Percentiles rank a stretch among this genome's conserved stretches.
Evolutionary conservation across 2,329 filamentous ascomycete species (phyloP).

Genomic region (Fulvia fulva): DNA sequence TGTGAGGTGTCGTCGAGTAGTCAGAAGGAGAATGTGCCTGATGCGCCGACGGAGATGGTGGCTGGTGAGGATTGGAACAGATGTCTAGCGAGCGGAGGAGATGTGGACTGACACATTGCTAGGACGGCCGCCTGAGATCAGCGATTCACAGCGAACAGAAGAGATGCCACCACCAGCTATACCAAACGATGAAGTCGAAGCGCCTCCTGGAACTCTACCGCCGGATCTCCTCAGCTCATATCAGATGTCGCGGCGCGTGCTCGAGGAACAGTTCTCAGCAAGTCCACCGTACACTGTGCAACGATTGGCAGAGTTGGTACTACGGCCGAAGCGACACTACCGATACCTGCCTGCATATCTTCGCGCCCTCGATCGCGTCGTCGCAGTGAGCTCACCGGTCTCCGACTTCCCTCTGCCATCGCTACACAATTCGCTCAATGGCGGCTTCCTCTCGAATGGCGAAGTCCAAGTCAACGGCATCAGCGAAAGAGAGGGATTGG

Average conservation of each 20-base stretch:
- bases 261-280: slow-evolving; percentile 57
- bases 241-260: slow-evolving; percentile 26
- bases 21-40: slow-evolving; percentile 63
- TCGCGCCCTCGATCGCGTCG: slow-evolving; percentile 82
- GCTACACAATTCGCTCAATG: slow-evolving; percentile 40
- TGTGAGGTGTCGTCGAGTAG: slow-evolving; percentile 33
- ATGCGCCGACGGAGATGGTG: slow-evolving; percentile 41
- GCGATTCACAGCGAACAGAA: slow-evolving; percentile 25
- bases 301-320: slow-evolving; percentile 79
- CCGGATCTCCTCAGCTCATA: slow-evolving; percentile 58
- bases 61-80: slow-evolving; percentile 1
- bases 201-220: slow-evolving; percentile 52
- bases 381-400: slow-evolving; percentile 80
- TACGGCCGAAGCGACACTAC: slow-evolving; percentile 75
- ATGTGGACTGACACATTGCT: neutral
- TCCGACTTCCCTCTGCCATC: slow-evolving; percentile 79
- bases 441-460: slow-evolving; percentile 47
- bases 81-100: neutral
- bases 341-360: slow-evolving; percentile 77
- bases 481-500: slow-evolving; percentile 52
- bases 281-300: slow-evolving; percentile 91
- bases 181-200: slow-evolving; percentile 9
- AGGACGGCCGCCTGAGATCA: slow-evolving; percentile 23
- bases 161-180: slow-evolving; percentile 13
- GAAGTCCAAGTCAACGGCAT: slow-evolving; percentile 60